Evolutionary conservation across 768 basidiomycete species (phyloP).

Genomic region (Fistulinella prunicolor): DNA sequence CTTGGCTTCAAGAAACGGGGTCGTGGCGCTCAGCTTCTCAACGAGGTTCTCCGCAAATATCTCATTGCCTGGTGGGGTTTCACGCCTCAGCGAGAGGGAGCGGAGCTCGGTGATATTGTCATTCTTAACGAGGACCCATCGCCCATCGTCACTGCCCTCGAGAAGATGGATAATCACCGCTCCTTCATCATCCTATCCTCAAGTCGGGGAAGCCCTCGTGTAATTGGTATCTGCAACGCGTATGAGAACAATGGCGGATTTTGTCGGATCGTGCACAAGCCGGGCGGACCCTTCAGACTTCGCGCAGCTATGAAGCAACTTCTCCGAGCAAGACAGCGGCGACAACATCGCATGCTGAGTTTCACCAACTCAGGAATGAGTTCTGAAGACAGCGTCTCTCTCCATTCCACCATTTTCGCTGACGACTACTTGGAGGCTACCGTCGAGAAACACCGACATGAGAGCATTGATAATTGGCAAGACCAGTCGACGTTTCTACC

Average conservation of each 20-base stretch:
- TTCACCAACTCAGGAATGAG: conserved; percentile 16
- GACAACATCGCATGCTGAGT: conserved; percentile 22
- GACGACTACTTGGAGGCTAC: conserved; percentile 20
- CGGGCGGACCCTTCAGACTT: conserved; percentile 78
- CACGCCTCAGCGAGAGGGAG: conserved; percentile 38
- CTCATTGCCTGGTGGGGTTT: conserved; percentile 79
- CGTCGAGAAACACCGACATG: conserved; percentile 27
- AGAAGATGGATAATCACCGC: conserved; percentile 51
- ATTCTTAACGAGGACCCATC: conserved; percentile 77
- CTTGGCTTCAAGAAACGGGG: conserved; percentile 67
- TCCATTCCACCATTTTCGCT: conserved; percentile 28
- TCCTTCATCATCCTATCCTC: conserved; percentile 78
- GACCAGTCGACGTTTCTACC: conserved; percentile 13
- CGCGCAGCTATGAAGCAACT: conserved; percentile 56
- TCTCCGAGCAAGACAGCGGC: conserved; percentile 32
- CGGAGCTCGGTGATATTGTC: conserved; percentile 64
- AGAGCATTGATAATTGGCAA: conserved; percentile 33
- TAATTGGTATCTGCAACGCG: conserved; percentile 62
- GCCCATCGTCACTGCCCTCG: conserved; percentile 54
- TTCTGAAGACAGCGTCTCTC: conserved; percentile 27
- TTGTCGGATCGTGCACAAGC: conserved; percentile 88
- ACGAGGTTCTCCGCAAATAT: conserved; percentile 60
- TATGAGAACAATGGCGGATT: conserved; percentile 83
- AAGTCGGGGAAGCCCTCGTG: conserved; percentile 58
- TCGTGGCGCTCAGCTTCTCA: conserved; percentile 66